These are phyloP conservation scores for Globisporangium canariense DNA, from an alignment of 352 stramenopile species.

Conservation along the genomic window DNA sequence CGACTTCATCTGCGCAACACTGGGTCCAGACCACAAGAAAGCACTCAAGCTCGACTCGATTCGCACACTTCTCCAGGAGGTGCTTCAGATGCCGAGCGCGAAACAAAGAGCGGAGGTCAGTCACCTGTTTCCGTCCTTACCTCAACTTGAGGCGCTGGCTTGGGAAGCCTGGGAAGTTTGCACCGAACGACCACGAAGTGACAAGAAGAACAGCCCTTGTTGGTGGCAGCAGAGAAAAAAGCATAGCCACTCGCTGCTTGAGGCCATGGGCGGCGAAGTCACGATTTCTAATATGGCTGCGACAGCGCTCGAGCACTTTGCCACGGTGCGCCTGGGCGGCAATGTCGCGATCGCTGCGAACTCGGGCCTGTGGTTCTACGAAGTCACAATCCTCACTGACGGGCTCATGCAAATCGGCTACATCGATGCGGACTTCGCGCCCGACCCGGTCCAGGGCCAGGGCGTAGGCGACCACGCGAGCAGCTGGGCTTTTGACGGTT, in stretches of 20 bases:
- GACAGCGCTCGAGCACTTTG: slow-evolving; percentile 75
- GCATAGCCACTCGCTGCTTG: slow-evolving; percentile 23
- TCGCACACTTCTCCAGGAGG: slow-evolving; percentile 19
- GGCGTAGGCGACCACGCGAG: slow-evolving; percentile 89
- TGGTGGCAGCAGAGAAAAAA: slow-evolving; percentile 25
- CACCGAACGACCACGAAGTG: not conserved
- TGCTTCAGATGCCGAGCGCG: slow-evolving; percentile 13
- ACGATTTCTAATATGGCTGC: slow-evolving; percentile 50
- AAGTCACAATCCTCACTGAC: slow-evolving; percentile 86
- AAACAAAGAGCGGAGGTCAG: not conserved
- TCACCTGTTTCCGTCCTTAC: slow-evolving; percentile 6
- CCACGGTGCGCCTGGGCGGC: slow-evolving; percentile 51
- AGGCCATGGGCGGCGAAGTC: slow-evolving; percentile 69
- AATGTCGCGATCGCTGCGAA: slow-evolving; percentile 45
- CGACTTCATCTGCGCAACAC: slow-evolving; percentile 9
- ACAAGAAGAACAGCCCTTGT: not conserved
- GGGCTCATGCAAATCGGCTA: slow-evolving; percentile 94
- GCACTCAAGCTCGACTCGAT: slow-evolving; percentile 33
- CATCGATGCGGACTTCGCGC: slow-evolving; percentile 77
- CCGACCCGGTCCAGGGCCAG: slow-evolving; percentile 82
- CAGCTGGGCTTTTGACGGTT: slow-evolving; percentile 92
- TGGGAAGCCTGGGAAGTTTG: slow-evolving; percentile 17
- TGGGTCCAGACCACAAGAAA: slow-evolving; percentile 32
- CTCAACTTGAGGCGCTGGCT: slow-evolving; percentile 32
- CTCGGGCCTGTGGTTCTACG: slow-evolving; percentile 87